Evolutionary conservation across 2,329 filamentous ascomycete genomes (phyloP).

Genomic region (Epichloe scottii): DNA sequence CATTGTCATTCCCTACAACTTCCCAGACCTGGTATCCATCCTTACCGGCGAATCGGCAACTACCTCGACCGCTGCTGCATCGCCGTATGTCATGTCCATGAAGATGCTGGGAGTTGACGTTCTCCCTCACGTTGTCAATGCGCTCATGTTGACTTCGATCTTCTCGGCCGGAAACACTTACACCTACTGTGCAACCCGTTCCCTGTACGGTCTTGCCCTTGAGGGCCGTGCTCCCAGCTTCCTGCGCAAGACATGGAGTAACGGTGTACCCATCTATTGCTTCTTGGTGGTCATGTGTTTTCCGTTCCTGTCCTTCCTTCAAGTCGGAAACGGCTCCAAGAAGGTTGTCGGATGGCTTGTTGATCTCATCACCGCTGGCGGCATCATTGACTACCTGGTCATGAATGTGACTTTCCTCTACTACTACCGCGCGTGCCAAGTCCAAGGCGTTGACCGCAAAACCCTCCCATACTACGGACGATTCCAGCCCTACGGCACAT

Average conservation of each 20-base stretch:
- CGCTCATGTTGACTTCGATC: conserved; percentile 30
- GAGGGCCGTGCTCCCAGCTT: conserved; percentile 37
- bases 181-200: conserved; percentile 37
- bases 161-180: conserved; percentile 38
- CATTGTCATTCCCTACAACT: conserved; percentile 54
- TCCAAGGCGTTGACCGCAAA: conserved; percentile 38
- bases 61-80: conserved; percentile 37
- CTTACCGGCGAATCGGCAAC: conserved; percentile 28
- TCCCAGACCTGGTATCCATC: conserved; percentile 37
- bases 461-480: conserved; percentile 44
- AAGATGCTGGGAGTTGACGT: conserved; percentile 37
- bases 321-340: conserved; percentile 34
- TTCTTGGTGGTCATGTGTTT: conserved; percentile 41
- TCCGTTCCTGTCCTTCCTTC: conserved; percentile 40
- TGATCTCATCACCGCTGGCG: conserved; percentile 43
- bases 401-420: conserved; percentile 33
- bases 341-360: conserved; percentile 41
- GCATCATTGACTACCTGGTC: conserved; percentile 50
- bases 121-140: conserved; percentile 46
- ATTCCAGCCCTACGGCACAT: conserved; percentile 46
- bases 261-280: conserved; percentile 49
- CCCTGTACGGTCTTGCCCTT: conserved; percentile 36
- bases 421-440: conserved; percentile 39
- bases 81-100: conserved; percentile 53
- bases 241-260: conserved; percentile 44